These are phyloP conservation scores for Daldinia sp. DNA, from an alignment of 2,329 filamentous ascomycete species.

Conservation along the genomic window DNA sequence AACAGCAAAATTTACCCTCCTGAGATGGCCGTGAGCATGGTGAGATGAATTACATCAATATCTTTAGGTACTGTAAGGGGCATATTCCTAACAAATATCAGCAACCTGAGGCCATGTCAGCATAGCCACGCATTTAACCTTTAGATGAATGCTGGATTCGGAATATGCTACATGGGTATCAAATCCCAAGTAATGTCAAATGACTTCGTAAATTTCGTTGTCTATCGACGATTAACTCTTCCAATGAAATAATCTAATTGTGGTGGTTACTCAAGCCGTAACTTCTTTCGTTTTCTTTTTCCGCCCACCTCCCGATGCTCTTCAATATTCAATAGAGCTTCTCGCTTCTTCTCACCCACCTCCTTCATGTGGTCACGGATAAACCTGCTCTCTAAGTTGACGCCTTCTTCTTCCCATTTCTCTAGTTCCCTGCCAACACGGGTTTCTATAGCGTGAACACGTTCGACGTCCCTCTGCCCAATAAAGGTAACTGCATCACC, in stretches of 20 bases:
- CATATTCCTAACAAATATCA: background rate
- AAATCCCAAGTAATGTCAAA: background rate
- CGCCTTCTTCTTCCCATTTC: constrained; percentile 86
- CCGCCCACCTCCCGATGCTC: constrained; percentile 90
- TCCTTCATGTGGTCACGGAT: constrained; percentile 85
- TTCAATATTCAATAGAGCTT: constrained; percentile 89
- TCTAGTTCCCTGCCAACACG: constrained; percentile 83
- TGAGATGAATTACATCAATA: no score
- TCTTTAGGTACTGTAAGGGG: background rate
- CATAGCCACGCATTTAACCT: background rate
- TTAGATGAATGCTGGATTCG: background rate
- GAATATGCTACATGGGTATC: no score
- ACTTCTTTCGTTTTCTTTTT: constrained; percentile 74
- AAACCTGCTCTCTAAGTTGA: constrained; percentile 92
- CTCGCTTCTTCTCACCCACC: constrained; percentile 94
- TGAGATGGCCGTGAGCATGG: background rate
- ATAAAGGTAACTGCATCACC: constrained; percentile 89
- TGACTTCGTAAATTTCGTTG: background rate
- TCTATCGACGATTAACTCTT: background rate
- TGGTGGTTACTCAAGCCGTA: constrained; percentile 48
- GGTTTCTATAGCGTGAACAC: constrained; percentile 88
- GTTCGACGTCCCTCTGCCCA: constrained; percentile 89
- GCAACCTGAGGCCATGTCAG: background rate
- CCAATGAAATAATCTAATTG: background rate
- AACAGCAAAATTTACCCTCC: background rate